Conservation (phyloP, 257 asterid species). For the Henckelia pumila region DNA sequence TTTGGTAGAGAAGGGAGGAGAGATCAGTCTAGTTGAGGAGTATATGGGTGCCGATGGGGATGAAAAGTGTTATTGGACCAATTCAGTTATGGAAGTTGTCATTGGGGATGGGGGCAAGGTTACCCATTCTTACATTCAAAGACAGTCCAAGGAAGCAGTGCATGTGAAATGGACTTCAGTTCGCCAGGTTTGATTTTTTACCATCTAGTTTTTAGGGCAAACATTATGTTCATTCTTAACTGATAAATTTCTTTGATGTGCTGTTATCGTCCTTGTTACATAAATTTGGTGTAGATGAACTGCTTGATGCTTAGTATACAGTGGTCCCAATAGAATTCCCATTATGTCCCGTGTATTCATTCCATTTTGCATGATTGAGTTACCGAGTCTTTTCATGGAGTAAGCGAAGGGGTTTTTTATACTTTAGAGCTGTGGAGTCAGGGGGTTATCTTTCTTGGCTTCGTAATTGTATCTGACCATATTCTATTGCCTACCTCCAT, state of each 20-base stretch:
- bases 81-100: constrained; percentile 71
- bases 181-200: constrained; percentile 50
- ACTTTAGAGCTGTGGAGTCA: neutral
- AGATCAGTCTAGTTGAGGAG: constrained; percentile 77
- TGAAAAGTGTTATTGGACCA: constrained; percentile 69
- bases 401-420: neutral
- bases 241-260: neutral
- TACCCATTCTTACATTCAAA: constrained; percentile 75
- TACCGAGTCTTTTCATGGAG: neutral
- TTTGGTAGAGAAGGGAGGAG: constrained; percentile 87
- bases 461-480: neutral
- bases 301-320: neutral
- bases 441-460: constrained; percentile 1
- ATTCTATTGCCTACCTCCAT: neutral
- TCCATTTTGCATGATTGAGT: neutral
- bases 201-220: constrained; percentile 21
- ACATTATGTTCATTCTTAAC: neutral
- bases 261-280: neutral
- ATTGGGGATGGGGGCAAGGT: constrained; percentile 75
- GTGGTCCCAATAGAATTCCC: neutral
- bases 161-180: constrained; percentile 93
- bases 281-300: neutral
- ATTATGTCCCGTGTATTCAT: neutral
- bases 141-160: constrained; percentile 71
- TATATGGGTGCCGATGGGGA: constrained; percentile 47